phyloP scores from a whole-genome alignment of 179 eudicot genomes.

The Actinidia arguta region DNA sequence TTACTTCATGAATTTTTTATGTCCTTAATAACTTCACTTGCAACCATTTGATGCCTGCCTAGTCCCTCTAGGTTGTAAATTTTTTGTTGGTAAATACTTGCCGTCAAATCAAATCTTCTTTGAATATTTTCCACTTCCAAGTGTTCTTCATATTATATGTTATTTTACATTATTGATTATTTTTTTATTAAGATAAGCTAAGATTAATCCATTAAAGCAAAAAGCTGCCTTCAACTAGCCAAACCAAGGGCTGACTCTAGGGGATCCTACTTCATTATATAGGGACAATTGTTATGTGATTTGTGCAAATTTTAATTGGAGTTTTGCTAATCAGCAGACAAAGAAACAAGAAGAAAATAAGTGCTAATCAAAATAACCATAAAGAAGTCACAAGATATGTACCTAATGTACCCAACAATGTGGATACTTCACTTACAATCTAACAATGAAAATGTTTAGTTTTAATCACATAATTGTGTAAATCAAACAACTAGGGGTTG shows the following conservation, averaged over 20 bases:
- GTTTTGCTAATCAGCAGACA: conserved; percentile 16
- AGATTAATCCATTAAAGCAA: neutral
- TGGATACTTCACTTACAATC: neutral
- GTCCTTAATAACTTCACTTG: neutral
- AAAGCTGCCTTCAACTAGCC: neutral
- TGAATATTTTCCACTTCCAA: conserved; percentile 21
- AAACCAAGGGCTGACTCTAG: neutral
- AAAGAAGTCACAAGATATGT: neutral
- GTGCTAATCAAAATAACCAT: too few relatives aligned
- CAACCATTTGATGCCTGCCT: neutral
- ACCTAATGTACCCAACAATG: conserved; percentile 5
- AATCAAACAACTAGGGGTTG: neutral
- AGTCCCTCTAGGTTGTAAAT: neutral
- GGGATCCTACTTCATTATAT: neutral
- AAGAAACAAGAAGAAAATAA: neutral
- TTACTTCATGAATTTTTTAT: neutral
- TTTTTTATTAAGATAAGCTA: neutral
- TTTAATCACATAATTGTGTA: too few relatives aligned
- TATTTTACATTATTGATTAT: neutral
- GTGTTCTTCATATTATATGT: neutral
- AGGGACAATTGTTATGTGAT: conserved; percentile 2
- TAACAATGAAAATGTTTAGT: too few relatives aligned
- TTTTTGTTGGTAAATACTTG: neutral
- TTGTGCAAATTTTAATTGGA: conserved; percentile 3
- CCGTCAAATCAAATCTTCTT: conserved; percentile 19